phyloP scores from a whole-genome alignment of 2,329 filamentous ascomycete species.

The Colletotrichum lini region DNA sequence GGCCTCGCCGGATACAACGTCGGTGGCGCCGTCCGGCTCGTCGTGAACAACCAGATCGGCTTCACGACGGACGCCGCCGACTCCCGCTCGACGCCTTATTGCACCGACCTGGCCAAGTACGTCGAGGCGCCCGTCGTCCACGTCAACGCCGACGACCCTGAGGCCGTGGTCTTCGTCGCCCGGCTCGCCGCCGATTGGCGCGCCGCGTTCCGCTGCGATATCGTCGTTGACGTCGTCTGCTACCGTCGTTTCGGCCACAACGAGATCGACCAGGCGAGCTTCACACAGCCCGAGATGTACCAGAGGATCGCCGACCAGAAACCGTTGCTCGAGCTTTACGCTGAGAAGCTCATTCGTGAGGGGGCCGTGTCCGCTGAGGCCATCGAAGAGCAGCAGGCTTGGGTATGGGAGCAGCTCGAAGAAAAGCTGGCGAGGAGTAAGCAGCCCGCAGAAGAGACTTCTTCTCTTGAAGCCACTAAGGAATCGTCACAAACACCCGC shows the following conservation, averaged over 20 bases:
- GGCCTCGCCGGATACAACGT: constrained; percentile 95
- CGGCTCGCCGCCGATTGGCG: constrained; percentile 98
- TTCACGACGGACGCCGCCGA: constrained; percentile 99
- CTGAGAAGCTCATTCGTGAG: constrained; percentile 89
- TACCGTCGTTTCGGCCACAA: constrained; percentile 99
- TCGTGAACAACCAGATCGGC: constrained; percentile 99
- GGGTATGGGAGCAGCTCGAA: constrained; percentile 99
- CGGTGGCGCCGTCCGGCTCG: constrained; percentile 94
- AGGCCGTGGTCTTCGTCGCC: constrained; percentile 98
- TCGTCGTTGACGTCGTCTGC: constrained; percentile 97
- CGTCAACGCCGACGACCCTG: constrained; percentile 98
- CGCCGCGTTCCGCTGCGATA: constrained; percentile 97
- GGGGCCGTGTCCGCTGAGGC: constrained; percentile 97
- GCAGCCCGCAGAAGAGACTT: constrained; percentile 93
- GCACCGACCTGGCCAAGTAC: constrained; percentile 98
- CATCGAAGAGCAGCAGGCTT: constrained; percentile 98
- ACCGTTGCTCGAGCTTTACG: constrained; percentile 89
- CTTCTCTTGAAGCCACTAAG: constrained; percentile 62
- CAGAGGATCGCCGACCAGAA: constrained; percentile 91
- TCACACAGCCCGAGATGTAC: constrained; percentile 99
- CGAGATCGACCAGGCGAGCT: constrained; percentile 98
- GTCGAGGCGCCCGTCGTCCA: constrained; percentile 99
- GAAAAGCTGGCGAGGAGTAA: constrained; percentile 97
- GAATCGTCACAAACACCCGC: constrained; percentile 92
- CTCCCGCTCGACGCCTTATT: constrained; percentile 96